These are phyloP conservation scores for Alternaria consortialis DNA, from an alignment of 2,329 filamentous ascomycete genomes.

Conservation along the genomic window DNA sequence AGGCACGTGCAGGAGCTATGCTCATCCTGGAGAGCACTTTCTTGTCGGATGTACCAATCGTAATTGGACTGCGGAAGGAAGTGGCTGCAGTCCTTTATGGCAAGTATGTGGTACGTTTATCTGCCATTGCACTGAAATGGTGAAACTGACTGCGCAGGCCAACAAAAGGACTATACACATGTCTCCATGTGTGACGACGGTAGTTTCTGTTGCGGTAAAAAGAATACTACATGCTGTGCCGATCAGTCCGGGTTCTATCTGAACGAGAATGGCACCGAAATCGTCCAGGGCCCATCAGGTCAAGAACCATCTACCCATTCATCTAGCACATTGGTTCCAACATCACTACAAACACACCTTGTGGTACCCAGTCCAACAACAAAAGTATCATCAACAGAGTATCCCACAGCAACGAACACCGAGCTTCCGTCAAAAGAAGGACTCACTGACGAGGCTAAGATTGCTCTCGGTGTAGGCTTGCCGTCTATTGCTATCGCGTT, in stretches of 20 bases:
- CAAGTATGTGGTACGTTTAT: neutral
- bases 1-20: too few relatives aligned
- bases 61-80: neutral
- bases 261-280: neutral
- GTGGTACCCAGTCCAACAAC: too few relatives aligned
- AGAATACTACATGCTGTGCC: neutral
- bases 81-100: neutral
- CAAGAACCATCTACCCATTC: neutral
- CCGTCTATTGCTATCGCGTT: neutral
- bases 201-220: neutral
- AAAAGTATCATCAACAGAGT: too few relatives aligned
- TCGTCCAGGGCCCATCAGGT: neutral
- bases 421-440: too few relatives aligned
- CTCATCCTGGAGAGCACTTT: neutral
- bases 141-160: neutral
- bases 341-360: neutral
- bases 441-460: too few relatives aligned
- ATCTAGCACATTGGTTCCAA: neutral
- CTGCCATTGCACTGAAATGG: neutral
- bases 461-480: neutral
- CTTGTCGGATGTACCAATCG: neutral
- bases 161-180: neutral
- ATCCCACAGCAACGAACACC: too few relatives aligned
- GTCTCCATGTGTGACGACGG: neutral
- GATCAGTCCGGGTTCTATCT: neutral